Percentiles rank a stretch among this genome's conserved stretches.
Evolutionary conservation across 2,329 filamentous ascomycete genomes (phyloP).

Genomic region (Remersonia thermophila): DNA sequence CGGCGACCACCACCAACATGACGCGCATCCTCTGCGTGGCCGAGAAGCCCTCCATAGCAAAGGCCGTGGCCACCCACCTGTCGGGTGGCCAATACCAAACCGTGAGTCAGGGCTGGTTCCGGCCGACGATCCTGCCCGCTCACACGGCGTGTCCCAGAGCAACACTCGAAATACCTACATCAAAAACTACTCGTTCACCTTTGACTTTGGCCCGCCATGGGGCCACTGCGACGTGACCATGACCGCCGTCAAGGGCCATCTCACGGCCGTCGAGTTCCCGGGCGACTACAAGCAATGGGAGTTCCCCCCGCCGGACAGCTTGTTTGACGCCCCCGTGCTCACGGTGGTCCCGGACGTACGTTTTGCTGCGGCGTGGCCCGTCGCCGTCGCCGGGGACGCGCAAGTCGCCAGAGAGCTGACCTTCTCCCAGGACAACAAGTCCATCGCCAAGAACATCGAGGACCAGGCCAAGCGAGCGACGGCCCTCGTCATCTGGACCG

Average conservation of each 20-base stretch:
- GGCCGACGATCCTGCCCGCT: no score
- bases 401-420: background rate
- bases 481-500: conserved; percentile 91
- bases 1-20: conserved; percentile 18
- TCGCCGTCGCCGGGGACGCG: no score
- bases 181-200: conserved; percentile 90
- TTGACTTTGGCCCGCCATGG: conserved; percentile 72
- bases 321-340: conserved; percentile 72
- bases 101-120: conserved; percentile 49
- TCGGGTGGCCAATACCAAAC: conserved; percentile 61
- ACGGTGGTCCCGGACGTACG: conserved; percentile 54
- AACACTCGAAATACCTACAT: conserved; percentile 63
- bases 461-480: conserved; percentile 60
- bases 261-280: conserved; percentile 70
- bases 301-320: conserved; percentile 60
- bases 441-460: conserved; percentile 75
- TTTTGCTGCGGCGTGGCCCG: background rate
- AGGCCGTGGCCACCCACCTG: conserved; percentile 82
- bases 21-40: conserved; percentile 46
- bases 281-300: conserved; percentile 65
- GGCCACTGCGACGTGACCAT: conserved; percentile 77
- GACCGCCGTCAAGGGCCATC: conserved; percentile 84
- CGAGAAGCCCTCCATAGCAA: conserved; percentile 82
- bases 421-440: conserved; percentile 55
- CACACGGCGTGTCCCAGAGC: conserved; percentile 29